Percentiles rank a stretch among this genome's conserved stretches.
Evolutionary conservation across 208 protist genomes (phyloP).

Genomic region (Trypanosoma platydactyli): DNA sequence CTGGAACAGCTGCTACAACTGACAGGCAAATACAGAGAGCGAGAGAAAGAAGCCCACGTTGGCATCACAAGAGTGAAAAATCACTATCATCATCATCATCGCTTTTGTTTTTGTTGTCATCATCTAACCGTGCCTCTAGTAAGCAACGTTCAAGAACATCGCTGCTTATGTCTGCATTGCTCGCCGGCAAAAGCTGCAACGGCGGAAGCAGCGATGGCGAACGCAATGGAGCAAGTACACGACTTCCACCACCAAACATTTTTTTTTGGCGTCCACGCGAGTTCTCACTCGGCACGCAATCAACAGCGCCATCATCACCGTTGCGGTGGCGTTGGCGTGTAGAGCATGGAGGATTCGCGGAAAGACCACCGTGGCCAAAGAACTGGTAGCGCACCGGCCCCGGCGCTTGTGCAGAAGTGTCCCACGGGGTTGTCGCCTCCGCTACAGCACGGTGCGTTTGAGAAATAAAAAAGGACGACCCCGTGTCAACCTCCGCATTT

Average conservation of each 20-base stretch:
- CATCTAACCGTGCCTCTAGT: conserved; percentile 42
- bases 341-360: background rate
- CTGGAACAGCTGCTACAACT: too few relatives aligned
- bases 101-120: too few relatives aligned
- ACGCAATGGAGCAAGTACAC: conserved; percentile 41
- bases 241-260: conserved; percentile 51
- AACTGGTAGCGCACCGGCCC: conserved; percentile 34
- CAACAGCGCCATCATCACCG: conserved; percentile 21
- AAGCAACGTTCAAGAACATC: conserved; percentile 58
- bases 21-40: too few relatives aligned
- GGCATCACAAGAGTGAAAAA: conserved; percentile 13
- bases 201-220: conserved; percentile 42
- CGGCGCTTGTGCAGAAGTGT: background rate
- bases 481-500: background rate
- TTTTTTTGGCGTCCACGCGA: conserved; percentile 11
- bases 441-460: conserved; percentile 76
- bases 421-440: conserved; percentile 46
- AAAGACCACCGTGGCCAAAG: conserved; percentile 57
- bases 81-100: too few relatives aligned
- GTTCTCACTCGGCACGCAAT: background rate
- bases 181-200: conserved; percentile 53
- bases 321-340: conserved; percentile 7
- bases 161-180: conserved; percentile 51
- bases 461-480: conserved; percentile 73
- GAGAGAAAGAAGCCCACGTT: too few relatives aligned